phyloP scores from a whole-genome alignment of 2,329 filamentous ascomycete species.

The Ophiostoma novo-ulmi region DNA sequence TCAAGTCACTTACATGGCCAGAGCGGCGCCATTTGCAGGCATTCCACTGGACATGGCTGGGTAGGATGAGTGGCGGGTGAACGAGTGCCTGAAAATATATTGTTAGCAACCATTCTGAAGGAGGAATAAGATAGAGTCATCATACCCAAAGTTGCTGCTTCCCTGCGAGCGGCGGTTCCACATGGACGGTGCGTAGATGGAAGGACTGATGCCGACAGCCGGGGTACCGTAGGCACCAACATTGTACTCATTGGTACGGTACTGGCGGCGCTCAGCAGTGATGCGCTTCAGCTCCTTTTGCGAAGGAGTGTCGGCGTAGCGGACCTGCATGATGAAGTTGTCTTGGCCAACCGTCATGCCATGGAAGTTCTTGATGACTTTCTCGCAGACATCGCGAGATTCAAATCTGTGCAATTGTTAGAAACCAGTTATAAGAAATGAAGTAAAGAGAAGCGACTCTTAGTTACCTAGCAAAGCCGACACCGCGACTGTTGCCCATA shows the following conservation, averaged over 20 bases:
- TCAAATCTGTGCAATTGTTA: conserved; percentile 63
- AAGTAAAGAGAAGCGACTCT: conserved; percentile 23
- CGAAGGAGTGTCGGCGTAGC: conserved; percentile 92
- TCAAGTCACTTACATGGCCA: neutral
- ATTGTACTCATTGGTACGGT: conserved; percentile 93
- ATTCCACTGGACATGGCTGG: neutral
- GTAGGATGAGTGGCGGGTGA: conserved; percentile 17
- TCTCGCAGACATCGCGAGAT: conserved; percentile 79
- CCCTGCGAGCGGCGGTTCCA: conserved; percentile 36
- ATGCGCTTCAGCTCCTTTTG: conserved; percentile 97
- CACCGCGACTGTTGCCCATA: conserved; percentile 88
- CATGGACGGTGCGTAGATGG: conserved; percentile 40
- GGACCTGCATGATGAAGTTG: conserved; percentile 81
- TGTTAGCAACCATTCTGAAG: neutral
- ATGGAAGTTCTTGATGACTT: conserved; percentile 82
- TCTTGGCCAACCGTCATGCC: conserved; percentile 72
- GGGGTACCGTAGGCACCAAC: conserved; percentile 63
- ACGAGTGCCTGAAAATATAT: neutral
- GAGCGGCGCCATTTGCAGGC: neutral
- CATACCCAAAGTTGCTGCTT: conserved; percentile 28
- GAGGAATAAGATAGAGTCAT: neutral
- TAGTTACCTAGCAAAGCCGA: conserved; percentile 88
- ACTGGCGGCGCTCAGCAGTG: conserved; percentile 89
- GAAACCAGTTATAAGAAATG: neutral
- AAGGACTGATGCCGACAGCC: conserved; percentile 52